These are phyloP conservation scores for Sporothrix brunneoviolacea DNA, from an alignment of 2,329 filamentous ascomycete genomes.

Conservation along the genomic window DNA sequence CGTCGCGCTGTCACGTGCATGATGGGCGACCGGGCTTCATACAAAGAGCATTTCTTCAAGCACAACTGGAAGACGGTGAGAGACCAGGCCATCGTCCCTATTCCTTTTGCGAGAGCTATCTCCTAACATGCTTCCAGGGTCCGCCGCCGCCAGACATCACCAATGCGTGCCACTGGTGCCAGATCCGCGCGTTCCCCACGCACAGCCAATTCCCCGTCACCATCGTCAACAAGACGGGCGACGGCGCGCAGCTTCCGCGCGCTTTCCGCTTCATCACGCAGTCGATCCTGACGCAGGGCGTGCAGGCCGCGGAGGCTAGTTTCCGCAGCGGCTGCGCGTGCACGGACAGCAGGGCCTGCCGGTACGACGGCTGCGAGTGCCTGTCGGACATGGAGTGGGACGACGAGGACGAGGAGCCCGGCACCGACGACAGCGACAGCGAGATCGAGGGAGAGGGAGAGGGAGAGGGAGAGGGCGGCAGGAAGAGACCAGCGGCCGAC, in stretches of 20 bases:
- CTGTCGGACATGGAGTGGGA: slow-evolving; percentile 51
- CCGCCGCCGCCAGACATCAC: slow-evolving; percentile 19
- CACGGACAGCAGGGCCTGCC: slow-evolving; percentile 53
- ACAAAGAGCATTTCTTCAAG: slow-evolving; percentile 16
- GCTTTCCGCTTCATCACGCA: slow-evolving; percentile 63
- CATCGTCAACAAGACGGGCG: slow-evolving; percentile 57
- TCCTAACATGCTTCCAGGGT: too few species aligned
- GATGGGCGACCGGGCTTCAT: slow-evolving; percentile 14
- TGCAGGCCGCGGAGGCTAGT: slow-evolving; percentile 51
- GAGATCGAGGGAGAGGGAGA: slow-evolving; percentile 19
- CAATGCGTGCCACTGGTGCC: slow-evolving; percentile 53
- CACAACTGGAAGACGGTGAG: slow-evolving; percentile 18
- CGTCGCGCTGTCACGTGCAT: too few species aligned
- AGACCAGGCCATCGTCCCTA: too few species aligned
- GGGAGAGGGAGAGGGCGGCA: slow-evolving; percentile 26
- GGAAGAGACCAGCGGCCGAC: background rate
- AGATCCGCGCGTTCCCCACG: slow-evolving; percentile 48
- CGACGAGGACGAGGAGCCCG: slow-evolving; percentile 47
- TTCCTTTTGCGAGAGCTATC: too few species aligned
- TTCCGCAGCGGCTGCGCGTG: slow-evolving; percentile 68
- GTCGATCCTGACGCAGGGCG: slow-evolving; percentile 53
- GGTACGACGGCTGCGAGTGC: slow-evolving; percentile 62
- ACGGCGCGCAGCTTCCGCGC: slow-evolving; percentile 44
- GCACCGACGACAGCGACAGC: slow-evolving; percentile 30
- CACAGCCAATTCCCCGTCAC: slow-evolving; percentile 48